Conservation (phyloP, 1,284 basidiomycete species). For the Sphagnurus paluster region DNA sequence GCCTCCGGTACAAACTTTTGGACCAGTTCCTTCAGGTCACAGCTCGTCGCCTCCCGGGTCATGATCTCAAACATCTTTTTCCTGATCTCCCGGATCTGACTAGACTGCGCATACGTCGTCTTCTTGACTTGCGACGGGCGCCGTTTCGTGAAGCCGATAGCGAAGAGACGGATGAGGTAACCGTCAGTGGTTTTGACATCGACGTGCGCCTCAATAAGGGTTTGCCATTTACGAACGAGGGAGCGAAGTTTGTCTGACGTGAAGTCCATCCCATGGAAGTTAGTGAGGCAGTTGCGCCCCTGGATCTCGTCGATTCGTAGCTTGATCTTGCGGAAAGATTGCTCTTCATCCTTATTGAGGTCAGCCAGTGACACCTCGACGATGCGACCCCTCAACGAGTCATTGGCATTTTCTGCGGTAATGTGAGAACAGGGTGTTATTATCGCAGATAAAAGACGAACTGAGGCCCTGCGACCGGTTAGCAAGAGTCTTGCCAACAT, state of each 20-base stretch:
- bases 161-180: slow-evolving; percentile 98
- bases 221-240: slow-evolving; percentile 99
- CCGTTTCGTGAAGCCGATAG: slow-evolving; percentile 99
- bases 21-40: slow-evolving; percentile 97
- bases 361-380: slow-evolving; percentile 97
- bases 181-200: slow-evolving; percentile 99
- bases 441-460: slow-evolving; percentile 46
- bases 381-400: slow-evolving; percentile 97
- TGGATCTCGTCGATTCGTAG: slow-evolving; percentile 97
- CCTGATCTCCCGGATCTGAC: slow-evolving; percentile 96
- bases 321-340: slow-evolving; percentile 99
- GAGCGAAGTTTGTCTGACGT: slow-evolving; percentile 99
- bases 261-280: slow-evolving; percentile 99
- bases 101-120: slow-evolving; percentile 97
- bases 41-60: slow-evolving; percentile 92
- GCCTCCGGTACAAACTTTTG: slow-evolving; percentile 99
- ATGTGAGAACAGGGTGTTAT: slow-evolving; percentile 12
- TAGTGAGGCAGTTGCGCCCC: slow-evolving; percentile 99
- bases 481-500: slow-evolving; percentile 98
- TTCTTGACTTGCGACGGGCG: slow-evolving; percentile 97
- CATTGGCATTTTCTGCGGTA: slow-evolving; percentile 91
- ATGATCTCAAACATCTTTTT: slow-evolving; percentile 99
- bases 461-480: slow-evolving; percentile 98
- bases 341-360: slow-evolving; percentile 99
- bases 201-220: slow-evolving; percentile 97